These are phyloP conservation scores for Mycena kentingensis DNA, from an alignment of 768 basidiomycete genomes.

Conservation along the genomic window DNA sequence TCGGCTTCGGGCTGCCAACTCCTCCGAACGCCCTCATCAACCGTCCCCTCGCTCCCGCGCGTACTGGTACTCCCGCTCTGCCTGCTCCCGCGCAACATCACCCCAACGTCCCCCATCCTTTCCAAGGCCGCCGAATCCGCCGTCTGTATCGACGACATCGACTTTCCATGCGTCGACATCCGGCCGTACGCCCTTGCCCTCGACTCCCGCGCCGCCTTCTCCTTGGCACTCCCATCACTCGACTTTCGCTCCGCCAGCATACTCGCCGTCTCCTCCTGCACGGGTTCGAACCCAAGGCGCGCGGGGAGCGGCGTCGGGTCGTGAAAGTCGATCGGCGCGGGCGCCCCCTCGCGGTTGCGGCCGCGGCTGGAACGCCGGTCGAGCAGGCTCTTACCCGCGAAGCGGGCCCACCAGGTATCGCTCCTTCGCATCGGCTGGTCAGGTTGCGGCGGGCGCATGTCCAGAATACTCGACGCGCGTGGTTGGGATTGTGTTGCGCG, in stretches of 20 bases:
- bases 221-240: background rate
- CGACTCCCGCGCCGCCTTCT: background rate
- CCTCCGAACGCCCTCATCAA: constrained; percentile 4
- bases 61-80: constrained; percentile 28
- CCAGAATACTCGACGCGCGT: constrained; percentile 19
- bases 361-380: constrained; percentile 54
- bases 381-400: constrained; percentile 65
- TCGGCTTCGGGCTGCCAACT: constrained; percentile 16
- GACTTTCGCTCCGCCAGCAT: constrained; percentile 15
- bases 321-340: constrained; percentile 55
- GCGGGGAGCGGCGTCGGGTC: constrained; percentile 80
- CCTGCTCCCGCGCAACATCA: constrained; percentile 54
- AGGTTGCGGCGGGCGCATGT: constrained; percentile 39
- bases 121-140: constrained; percentile 73
- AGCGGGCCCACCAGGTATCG: constrained; percentile 79
- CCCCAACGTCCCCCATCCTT: constrained; percentile 67
- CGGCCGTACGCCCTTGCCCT: constrained; percentile 8
- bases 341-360: constrained; percentile 33
- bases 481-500: background rate
- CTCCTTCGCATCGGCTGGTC: constrained; percentile 59
- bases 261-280: constrained; percentile 43
- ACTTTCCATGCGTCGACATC: constrained; percentile 42
- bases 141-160: constrained; percentile 61
- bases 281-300: constrained; percentile 59
- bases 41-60: constrained; percentile 30